Percentiles rank a stretch among this genome's conserved stretches.
These are phyloP conservation scores for Quercus suber DNA, from an alignment of 306 rosid species.

Conservation along the genomic window DNA sequence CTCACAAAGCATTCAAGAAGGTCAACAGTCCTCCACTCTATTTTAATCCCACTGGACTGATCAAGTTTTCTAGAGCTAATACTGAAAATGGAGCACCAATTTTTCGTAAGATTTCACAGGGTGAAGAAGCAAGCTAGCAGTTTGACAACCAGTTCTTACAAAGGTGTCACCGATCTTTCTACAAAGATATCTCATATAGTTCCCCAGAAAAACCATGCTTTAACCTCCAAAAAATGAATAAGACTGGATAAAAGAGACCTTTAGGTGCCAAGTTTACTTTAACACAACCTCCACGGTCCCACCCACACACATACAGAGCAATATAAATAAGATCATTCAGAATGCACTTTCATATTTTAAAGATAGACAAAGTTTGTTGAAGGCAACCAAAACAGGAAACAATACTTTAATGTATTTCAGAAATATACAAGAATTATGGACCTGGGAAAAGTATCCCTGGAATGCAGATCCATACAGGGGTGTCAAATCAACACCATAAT, in stretches of 20 bases:
- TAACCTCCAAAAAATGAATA: neutral
- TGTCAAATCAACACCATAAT: slow-evolving; percentile 91
- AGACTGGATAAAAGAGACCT: neutral
- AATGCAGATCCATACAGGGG: slow-evolving; percentile 86
- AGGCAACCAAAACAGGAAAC: neutral
- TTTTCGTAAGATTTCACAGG: neutral
- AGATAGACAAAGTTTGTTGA: slow-evolving; percentile 1
- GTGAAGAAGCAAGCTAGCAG: neutral
- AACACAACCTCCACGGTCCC: neutral
- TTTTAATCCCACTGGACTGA: neutral
- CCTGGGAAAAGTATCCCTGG: slow-evolving; percentile 94
- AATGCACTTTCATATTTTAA: slow-evolving; percentile 1
- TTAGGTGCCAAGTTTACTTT: neutral
- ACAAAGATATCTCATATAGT: neutral
- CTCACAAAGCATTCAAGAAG: neutral
- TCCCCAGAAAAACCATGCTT: neutral
- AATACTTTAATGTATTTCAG: neutral
- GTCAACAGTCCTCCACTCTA: neutral
- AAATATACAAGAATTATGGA: slow-evolving; percentile 19
- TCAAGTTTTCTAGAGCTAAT: neutral
- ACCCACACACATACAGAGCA: neutral
- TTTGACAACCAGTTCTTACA: neutral
- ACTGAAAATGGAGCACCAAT: neutral
- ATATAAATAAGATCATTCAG: neutral
- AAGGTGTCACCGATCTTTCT: neutral